phyloP scores from a whole-genome alignment of 352 stramenopile genomes.

The Thalassiosira hispida region DNA sequence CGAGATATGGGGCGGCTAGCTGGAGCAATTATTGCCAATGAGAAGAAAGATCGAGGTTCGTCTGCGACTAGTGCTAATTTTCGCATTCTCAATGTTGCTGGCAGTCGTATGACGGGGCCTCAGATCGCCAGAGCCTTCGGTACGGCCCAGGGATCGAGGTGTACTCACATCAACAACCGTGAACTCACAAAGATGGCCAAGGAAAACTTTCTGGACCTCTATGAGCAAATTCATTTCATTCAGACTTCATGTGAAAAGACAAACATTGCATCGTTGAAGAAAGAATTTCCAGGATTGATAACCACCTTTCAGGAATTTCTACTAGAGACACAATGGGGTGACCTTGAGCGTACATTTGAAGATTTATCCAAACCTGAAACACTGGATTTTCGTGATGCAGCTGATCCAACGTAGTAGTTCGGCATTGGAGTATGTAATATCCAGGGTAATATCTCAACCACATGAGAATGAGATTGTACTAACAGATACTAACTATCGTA shows the following conservation, averaged over 20 bases:
- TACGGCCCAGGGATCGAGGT: conserved; percentile 16
- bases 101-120: conserved; percentile 12
- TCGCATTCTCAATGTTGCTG: conserved; percentile 36
- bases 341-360: conserved; percentile 2
- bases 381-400: background rate
- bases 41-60: background rate
- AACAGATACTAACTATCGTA: no score
- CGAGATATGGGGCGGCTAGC: conserved; percentile 47
- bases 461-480: no score
- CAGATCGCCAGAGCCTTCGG: conserved; percentile 40
- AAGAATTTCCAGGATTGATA: conserved; percentile 24
- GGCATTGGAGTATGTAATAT: background rate
- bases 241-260: conserved; percentile 32
- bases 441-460: no score
- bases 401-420: background rate
- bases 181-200: conserved; percentile 22
- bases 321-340: conserved; percentile 14
- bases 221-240: conserved; percentile 33
- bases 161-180: conserved; percentile 17
- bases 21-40: conserved; percentile 19
- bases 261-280: conserved; percentile 13
- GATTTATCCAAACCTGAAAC: conserved; percentile 23
- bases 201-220: conserved; percentile 20
- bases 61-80: background rate
- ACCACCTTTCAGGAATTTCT: conserved; percentile 31